Base-by-base conservation (phyloP, 1,139 yeast genomes). In the Yamadazyma oceani region DNA sequence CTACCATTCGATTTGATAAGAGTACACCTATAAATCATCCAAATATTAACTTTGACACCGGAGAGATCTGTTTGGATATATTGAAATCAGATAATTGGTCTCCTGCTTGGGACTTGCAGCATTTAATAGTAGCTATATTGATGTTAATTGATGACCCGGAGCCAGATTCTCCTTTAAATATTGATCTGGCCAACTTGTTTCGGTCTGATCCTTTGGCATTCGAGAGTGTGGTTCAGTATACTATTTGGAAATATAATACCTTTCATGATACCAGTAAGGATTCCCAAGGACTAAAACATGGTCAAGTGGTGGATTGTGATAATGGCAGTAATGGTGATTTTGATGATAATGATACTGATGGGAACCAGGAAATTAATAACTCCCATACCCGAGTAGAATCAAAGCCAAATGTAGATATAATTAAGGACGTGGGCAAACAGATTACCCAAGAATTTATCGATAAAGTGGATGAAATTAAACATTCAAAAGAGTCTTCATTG, bases 61-160 rank as follows among this genome's bases (percentile, higher is more conserved):
- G 96, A 0, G 92, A 84, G 47, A 83, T 87, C 3, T 89, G 97
- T 58, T 63, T 89, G n/a, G 95, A 88, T 55, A 83, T 88, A 11
- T 66, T 85, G 39, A 78, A 80, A 48, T 57, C 54, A 27, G 72
- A 64, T 8, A 75, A 74, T 44, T 89, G 96, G 96, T 77, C 92
- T 0, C 96, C 96, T 0, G 95, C 95, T 2, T 89, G 96, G 95
- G 81, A 85, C 30, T 57, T 89, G 31, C 67, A 80, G 37, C 73
- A 85, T 40, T 73, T 86, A n/a, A 68, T 86, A 34, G 73, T 79
- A 22, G 95, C 96, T 0, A 78, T 88, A 1, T 64, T 83, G 39
- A 73, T 81, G 54, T 70, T 89, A 45, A 61, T 89, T 16, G 79
- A 75, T 39, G 80, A 80, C 39, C 96, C 96, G 0, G 96, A 85